phyloP scores from a whole-genome alignment of 176 grass and related monocot species.

The Cenchrus purpureus region DNA sequence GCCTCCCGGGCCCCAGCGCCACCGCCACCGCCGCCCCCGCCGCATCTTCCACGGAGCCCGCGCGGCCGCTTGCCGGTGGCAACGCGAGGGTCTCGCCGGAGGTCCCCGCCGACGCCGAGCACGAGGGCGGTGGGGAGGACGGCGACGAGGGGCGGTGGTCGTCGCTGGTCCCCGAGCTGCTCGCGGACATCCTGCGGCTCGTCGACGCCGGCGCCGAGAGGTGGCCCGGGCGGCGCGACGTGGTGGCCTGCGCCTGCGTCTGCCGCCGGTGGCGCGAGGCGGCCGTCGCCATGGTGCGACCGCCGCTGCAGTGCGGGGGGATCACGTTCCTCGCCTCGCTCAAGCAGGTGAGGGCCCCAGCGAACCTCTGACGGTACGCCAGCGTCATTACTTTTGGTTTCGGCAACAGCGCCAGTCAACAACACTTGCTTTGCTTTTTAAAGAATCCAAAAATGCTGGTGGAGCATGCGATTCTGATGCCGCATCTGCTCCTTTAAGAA shows the following conservation, averaged over 20 bases:
- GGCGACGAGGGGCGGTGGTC: constrained; percentile 53
- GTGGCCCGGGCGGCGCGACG: constrained; percentile 67
- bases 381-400: background rate
- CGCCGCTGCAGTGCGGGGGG: constrained; percentile 49
- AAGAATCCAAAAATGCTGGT: background rate
- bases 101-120: background rate
- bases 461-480: background rate
- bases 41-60: background rate
- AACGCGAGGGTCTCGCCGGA: constrained; percentile 34
- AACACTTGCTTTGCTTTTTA: background rate
- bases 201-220: constrained; percentile 53
- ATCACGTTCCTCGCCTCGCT: constrained; percentile 72
- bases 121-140: constrained; percentile 34
- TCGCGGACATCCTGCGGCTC: constrained; percentile 56
- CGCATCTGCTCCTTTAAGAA: background rate
- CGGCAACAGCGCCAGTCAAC: background rate
- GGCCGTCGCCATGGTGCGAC: constrained; percentile 41
- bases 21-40: constrained; percentile 17
- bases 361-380: background rate
- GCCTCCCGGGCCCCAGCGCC: constrained; percentile 30
- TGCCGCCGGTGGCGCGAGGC: constrained; percentile 60
- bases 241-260: constrained; percentile 64
- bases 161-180: constrained; percentile 53
- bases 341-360: constrained; percentile 51
- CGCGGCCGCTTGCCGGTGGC: background rate